Evolutionary conservation across 2,329 filamentous ascomycete genomes (phyloP), one percentile per base, ranked within the genome.

Genomic region (Talaromyces rugulosus): DNA sequence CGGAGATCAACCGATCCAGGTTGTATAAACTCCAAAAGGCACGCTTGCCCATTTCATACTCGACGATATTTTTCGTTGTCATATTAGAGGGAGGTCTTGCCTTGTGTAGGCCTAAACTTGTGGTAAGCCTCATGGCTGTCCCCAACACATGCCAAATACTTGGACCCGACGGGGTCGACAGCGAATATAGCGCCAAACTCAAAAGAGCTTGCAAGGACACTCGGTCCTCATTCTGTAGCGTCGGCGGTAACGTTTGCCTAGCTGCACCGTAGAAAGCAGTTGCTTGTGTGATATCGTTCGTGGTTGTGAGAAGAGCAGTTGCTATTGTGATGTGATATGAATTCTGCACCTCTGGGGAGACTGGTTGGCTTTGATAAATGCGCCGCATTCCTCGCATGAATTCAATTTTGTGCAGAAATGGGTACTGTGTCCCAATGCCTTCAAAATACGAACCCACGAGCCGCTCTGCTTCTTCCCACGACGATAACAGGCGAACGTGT

Each of bases 11-110:
- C 23, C 77, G 71, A 57, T 79, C 77, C 2, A 79, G 69, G n/a
- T 78, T 78, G 62, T 79, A 78, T 7, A 77, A 67, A 66, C 75
- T 77, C 77, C 77, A 79, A 62, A 79, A 79, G 1, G 73, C 74
- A n/a, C 77, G 74, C 60, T 77, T 78, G 2, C 72, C 66, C 70
- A 78, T 74, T 58, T 79, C 75, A 33, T 76, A 71, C 53, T 77
- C 75, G 7, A 71, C 56, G 51, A 71, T 31, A 56, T 66, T 71
- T 4, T 70, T 60, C 36, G 58, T 50, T 50, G 55, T 47, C n/a
- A 18, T 54, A 18, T 55, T 60, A n/a, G 51, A 34, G 2, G 69
- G 66, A 0, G 69, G 66, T 28, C 71, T 69, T 16, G 65, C 62
- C 55, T 75, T 76, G 63, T 78, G 75, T 16, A 78, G 57, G 11